These are phyloP conservation scores for Cephaloascus fragrans DNA, from an alignment of 805 yeast species.

Conservation along the genomic window DNA sequence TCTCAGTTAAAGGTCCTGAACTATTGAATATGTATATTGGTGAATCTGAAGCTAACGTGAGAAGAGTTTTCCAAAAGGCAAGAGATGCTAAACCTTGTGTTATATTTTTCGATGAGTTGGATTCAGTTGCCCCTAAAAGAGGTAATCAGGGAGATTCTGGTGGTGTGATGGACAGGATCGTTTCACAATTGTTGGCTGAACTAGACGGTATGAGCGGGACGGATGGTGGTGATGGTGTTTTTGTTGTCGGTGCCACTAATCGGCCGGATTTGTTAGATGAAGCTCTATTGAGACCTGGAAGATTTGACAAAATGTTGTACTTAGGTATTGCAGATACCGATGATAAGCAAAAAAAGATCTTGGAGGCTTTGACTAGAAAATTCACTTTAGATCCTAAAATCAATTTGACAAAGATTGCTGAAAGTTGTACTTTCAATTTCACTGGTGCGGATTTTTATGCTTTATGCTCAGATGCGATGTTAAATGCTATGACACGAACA, in stretches of 20 bases:
- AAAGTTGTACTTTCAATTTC: slow-evolving; percentile 74
- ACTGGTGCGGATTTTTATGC: slow-evolving; percentile 99
- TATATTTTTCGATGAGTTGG: slow-evolving; percentile 93
- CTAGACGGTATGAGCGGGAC: slow-evolving; percentile 92
- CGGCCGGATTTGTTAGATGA: slow-evolving; percentile 94
- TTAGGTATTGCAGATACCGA: slow-evolving; percentile 89
- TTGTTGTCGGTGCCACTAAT: slow-evolving; percentile 98
- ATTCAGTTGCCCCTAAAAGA: slow-evolving; percentile 96
- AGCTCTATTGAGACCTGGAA: slow-evolving; percentile 85
- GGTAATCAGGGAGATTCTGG: slow-evolving; percentile 99
- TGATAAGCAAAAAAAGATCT: slow-evolving; percentile 76
- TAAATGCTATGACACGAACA: slow-evolving; percentile 89
- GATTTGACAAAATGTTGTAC: slow-evolving; percentile 92
- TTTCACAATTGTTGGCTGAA: slow-evolving; percentile 89
- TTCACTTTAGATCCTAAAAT: slow-evolving; percentile 55
- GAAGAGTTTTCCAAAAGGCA: slow-evolving; percentile 88
- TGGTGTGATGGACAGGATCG: slow-evolving; percentile 98
- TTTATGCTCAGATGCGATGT: slow-evolving; percentile 88
- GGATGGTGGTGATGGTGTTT: slow-evolving; percentile 75
- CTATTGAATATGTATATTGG: slow-evolving; percentile 96
- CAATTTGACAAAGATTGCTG: slow-evolving; percentile 49
- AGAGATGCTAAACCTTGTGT: slow-evolving; percentile 97
- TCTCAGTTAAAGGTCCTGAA: slow-evolving; percentile 97
- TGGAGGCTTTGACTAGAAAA: slow-evolving; percentile 84
- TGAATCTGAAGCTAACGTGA: slow-evolving; percentile 95